These are phyloP conservation scores for Alternaria infectoria DNA, from an alignment of 2,329 filamentous ascomycete species.

Conservation along the genomic window DNA sequence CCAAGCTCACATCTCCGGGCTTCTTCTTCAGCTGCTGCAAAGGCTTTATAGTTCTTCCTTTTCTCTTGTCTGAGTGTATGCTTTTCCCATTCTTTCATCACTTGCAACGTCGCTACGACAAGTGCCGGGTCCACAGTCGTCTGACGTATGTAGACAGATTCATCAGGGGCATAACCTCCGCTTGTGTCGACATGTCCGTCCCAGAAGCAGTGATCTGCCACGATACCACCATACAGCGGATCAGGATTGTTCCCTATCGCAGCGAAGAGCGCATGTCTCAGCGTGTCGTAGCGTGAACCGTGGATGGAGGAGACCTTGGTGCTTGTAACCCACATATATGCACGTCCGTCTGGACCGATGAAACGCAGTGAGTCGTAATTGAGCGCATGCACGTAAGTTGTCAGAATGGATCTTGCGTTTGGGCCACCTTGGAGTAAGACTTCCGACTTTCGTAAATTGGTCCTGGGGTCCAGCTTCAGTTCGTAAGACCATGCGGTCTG, in stretches of 20 bases:
- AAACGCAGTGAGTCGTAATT: constrained; percentile 45
- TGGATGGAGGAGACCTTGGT: constrained; percentile 28
- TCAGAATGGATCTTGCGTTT: constrained; percentile 22
- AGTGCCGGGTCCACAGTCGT: constrained; percentile 30
- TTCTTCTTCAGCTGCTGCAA: constrained; percentile 25
- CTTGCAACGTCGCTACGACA: constrained; percentile 39
- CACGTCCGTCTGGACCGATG: constrained; percentile 32
- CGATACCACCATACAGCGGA: constrained; percentile 42
- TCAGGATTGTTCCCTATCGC: constrained; percentile 26
- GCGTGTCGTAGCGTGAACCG: constrained; percentile 36
- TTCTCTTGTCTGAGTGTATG: constrained; percentile 32
- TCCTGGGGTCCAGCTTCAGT: constrained; percentile 29
- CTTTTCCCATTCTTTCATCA: constrained; percentile 45
- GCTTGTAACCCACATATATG: constrained; percentile 42
- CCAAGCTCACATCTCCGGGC: constrained; percentile 34
- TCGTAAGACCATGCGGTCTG: constrained; percentile 34
- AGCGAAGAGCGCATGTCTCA: constrained; percentile 43
- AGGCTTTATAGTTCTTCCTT: constrained; percentile 21
- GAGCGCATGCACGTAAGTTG: constrained; percentile 37
- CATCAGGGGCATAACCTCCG: constrained; percentile 35
- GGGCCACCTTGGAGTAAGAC: constrained; percentile 23
- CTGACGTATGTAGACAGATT: constrained; percentile 37
- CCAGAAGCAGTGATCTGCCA: constrained; percentile 45
- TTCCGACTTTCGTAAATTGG: constrained; percentile 35
- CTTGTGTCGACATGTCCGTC: constrained; percentile 31